These are phyloP conservation scores for Lanmaoa rubissima DNA, from an alignment of 768 basidiomycete species.

Conservation along the genomic window DNA sequence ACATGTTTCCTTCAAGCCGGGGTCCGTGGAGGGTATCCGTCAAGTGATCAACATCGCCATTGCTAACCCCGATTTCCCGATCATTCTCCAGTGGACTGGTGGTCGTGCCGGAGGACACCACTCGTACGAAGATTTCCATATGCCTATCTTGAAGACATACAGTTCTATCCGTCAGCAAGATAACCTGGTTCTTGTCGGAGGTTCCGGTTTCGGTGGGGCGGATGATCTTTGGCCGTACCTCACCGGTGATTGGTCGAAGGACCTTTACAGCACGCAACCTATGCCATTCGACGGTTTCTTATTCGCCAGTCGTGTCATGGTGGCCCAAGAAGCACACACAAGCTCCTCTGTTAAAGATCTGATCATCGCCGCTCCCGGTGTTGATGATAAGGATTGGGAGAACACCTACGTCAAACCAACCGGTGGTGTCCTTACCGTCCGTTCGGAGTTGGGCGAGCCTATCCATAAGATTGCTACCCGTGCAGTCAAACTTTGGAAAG, in stretches of 20 bases:
- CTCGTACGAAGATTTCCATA: constrained; percentile 98
- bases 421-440: constrained; percentile 94
- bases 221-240: constrained; percentile 97
- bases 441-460: constrained; percentile 96
- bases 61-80: constrained; percentile 91
- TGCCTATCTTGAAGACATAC: constrained; percentile 90
- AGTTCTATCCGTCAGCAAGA: constrained; percentile 81
- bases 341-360: constrained; percentile 93
- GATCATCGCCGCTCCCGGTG: constrained; percentile 92
- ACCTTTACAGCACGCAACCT: constrained; percentile 77
- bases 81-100: constrained; percentile 99
- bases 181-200: constrained; percentile 89
- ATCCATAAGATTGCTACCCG: constrained; percentile 99
- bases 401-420: constrained; percentile 92
- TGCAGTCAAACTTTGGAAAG: constrained; percentile 97
- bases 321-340: constrained; percentile 97
- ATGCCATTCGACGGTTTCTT: constrained; percentile 99
- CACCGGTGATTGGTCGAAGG: constrained; percentile 91
- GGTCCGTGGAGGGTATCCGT: constrained; percentile 95
- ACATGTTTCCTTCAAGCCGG: constrained; percentile 98
- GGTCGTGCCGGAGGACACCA: constrained; percentile 99
- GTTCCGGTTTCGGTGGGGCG: constrained; percentile 94
- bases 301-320: constrained; percentile 97
- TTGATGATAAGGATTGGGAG: constrained; percentile 88
- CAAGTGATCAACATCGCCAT: constrained; percentile 96